Evolutionary conservation across 345 rosid species (phyloP).

Genomic region (Citrus trifoliata): DNA sequence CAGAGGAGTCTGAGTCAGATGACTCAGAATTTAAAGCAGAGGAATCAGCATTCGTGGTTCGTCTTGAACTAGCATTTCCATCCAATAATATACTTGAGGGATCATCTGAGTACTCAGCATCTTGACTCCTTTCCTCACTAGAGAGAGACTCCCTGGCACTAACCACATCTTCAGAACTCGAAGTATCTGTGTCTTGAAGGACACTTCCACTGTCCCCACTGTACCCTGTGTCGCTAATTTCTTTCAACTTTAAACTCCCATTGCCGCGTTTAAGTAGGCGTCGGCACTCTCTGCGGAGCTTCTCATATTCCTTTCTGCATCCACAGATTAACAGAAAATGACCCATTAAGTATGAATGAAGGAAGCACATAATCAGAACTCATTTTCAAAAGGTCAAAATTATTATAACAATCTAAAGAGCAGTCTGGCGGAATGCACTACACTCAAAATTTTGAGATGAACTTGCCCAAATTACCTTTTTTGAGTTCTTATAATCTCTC

Average conservation of each 20-base stretch:
- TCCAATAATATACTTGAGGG: slow-evolving; percentile 54
- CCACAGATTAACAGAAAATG: slow-evolving; percentile 9
- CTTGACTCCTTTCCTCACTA: slow-evolving; percentile 51
- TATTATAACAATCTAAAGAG: neutral
- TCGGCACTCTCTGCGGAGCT: slow-evolving; percentile 70
- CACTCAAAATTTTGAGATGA: slow-evolving; percentile 4
- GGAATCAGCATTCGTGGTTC: slow-evolving; percentile 44
- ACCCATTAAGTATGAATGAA: neutral
- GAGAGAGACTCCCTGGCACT: slow-evolving; percentile 69
- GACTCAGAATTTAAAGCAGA: slow-evolving; percentile 63
- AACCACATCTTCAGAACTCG: slow-evolving; percentile 71
- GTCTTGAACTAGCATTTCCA: slow-evolving; percentile 43
- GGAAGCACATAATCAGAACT: neutral
- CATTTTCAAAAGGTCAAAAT: neutral
- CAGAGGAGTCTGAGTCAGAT: slow-evolving; percentile 80
- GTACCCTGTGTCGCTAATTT: slow-evolving; percentile 23
- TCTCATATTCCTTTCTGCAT: slow-evolving; percentile 80
- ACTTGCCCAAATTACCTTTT: slow-evolving; percentile 50
- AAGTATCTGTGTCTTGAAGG: slow-evolving; percentile 47
- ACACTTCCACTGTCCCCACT: slow-evolving; percentile 33
- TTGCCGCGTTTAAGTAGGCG: slow-evolving; percentile 42
- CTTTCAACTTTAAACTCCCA: slow-evolving; percentile 39
- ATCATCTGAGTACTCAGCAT: slow-evolving; percentile 48
- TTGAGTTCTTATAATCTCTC: slow-evolving; percentile 53
- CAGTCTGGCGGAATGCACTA: neutral